Conservation (phyloP, 1,284 basidiomycete species). For the Fistulina hepatica region DNA sequence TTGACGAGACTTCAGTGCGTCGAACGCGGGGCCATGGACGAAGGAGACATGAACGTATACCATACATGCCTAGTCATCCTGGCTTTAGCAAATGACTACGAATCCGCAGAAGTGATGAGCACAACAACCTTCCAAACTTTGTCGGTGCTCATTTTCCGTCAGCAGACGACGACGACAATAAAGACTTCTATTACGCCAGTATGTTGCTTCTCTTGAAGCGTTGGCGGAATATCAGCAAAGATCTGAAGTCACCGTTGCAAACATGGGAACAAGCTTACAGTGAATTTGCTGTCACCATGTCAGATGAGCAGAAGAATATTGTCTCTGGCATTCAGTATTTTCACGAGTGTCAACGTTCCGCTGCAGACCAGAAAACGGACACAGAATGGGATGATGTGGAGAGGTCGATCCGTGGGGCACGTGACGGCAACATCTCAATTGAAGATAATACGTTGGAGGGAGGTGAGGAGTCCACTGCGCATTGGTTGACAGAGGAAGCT, state of each 20-base stretch:
- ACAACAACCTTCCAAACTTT: constrained; percentile 26
- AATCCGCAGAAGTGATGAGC: constrained; percentile 6
- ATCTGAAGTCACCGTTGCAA: constrained; percentile 18
- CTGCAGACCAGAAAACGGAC: constrained; percentile 1
- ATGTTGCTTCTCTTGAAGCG: constrained; percentile 30
- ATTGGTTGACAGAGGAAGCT: neutral
- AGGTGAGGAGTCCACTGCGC: neutral
- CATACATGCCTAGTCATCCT: neutral
- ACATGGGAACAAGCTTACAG: constrained; percentile 21
- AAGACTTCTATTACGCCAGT: constrained; percentile 25
- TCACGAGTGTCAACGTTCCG: constrained; percentile 20
- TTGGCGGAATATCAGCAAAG: constrained; percentile 23
- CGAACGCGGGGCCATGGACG: neutral
- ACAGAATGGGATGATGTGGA: neutral
- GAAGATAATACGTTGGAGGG: neutral
- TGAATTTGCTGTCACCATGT: constrained; percentile 8
- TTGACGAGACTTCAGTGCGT: too few species aligned
- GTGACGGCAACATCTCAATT: neutral
- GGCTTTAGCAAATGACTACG: neutral
- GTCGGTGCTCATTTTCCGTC: constrained; percentile 25
- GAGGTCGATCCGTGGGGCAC: neutral
- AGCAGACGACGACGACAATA: constrained; percentile 16
- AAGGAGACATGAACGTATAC: neutral
- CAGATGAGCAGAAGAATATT: constrained; percentile 6
- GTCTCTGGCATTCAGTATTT: constrained; percentile 27